Conservation (phyloP, 2,329 filamentous ascomycete genomes). For the Cladosporium sp. region DNA sequence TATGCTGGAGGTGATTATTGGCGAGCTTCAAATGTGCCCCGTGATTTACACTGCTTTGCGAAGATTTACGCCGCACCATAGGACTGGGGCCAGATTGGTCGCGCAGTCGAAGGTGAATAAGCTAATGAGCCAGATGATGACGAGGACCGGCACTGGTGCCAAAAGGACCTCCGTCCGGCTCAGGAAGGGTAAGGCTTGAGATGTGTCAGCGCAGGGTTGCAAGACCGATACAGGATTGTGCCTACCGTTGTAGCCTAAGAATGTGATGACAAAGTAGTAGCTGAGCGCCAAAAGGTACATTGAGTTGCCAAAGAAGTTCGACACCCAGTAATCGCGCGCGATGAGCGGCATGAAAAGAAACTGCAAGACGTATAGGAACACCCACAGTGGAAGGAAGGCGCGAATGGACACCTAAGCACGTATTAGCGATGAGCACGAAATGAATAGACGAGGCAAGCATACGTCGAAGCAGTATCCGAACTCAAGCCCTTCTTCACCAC, state of each 20-base stretch:
- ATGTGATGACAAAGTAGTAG: slow-evolving; percentile 66
- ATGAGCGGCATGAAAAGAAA: slow-evolving; percentile 63
- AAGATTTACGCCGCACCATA: slow-evolving; percentile 44
- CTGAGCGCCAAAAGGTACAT: slow-evolving; percentile 62
- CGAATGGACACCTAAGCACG: slow-evolving; percentile 55
- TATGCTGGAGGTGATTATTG: background rate
- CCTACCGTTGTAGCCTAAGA: slow-evolving; percentile 62
- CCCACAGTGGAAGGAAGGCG: slow-evolving; percentile 64
- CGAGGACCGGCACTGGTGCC: slow-evolving; percentile 56
- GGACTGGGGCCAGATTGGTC: slow-evolving; percentile 47
- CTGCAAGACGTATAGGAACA: slow-evolving; percentile 63
- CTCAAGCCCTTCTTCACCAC: slow-evolving; percentile 54
- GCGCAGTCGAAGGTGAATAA: slow-evolving; percentile 50
- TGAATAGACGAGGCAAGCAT: slow-evolving; percentile 19
- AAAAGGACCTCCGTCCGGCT: slow-evolving; percentile 64
- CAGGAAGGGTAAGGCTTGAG: slow-evolving; percentile 57
- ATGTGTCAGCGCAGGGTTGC: slow-evolving; percentile 14
- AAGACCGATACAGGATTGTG: background rate
- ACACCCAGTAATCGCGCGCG: slow-evolving; percentile 52
- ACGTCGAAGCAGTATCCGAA: slow-evolving; percentile 71
- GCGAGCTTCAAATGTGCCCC: background rate
- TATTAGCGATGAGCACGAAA: slow-evolving; percentile 7
- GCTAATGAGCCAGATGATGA: slow-evolving; percentile 54
- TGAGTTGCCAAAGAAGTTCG: slow-evolving; percentile 59
- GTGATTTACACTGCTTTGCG: slow-evolving; percentile 20